Percentiles rank a stretch among this genome's conserved stretches.
Conservation (phyloP, 1,139 yeast genomes). For the Zygosaccharomyces pseudobailii region DNA sequence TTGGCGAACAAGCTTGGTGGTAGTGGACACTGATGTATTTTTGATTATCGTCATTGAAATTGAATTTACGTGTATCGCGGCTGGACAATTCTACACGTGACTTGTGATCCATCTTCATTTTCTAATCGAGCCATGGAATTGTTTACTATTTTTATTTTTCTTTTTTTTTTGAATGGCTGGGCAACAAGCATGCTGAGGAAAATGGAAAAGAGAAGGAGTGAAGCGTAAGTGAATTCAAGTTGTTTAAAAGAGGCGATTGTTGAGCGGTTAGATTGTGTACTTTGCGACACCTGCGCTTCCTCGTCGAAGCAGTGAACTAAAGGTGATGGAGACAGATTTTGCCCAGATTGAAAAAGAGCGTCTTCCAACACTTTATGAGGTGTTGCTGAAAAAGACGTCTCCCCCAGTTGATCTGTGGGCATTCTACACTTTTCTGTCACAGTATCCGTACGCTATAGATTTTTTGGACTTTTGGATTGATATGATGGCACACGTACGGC, state of each 20-base stretch:
- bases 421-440: conserved; percentile 84
- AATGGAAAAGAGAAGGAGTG: not conserved
- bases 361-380: conserved; percentile 87
- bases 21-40: too few species aligned
- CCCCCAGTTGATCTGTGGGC: conserved; percentile 90
- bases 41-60: too few species aligned
- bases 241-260: not conserved
- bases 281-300: too few species aligned
- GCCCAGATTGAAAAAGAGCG: conserved; percentile 38
- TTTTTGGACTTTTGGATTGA: conserved; percentile 94
- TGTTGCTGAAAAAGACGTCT: conserved; percentile 73
- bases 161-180: conserved; percentile 10
- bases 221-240: not conserved
- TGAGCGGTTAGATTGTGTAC: too few species aligned
- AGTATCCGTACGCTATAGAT: conserved; percentile 81
- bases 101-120: not conserved
- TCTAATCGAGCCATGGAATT: not conserved
- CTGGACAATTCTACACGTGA: not conserved
- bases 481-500: conserved; percentile 76
- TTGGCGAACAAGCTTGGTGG: too few species aligned
- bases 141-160: conserved; percentile 1
- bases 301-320: not conserved
- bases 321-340: conserved; percentile 20
- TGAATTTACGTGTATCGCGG: not conserved
- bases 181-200: not conserved